Evolutionary conservation across 2,329 filamentous ascomycete species (phyloP).

Genomic region (Venturia carpophila): DNA sequence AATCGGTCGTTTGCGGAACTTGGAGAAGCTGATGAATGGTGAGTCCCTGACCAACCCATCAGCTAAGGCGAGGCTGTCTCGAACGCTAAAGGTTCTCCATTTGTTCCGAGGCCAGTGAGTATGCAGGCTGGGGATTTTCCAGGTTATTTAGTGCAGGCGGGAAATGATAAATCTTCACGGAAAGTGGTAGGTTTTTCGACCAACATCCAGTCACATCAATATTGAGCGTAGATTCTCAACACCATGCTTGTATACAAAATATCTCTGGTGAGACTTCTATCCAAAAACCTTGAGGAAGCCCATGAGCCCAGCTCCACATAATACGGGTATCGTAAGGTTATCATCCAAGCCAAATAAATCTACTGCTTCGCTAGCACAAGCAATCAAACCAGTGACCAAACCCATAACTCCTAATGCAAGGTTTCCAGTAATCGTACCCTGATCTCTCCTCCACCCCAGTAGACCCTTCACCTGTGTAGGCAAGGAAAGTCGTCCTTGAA

Average conservation of each 20-base stretch:
- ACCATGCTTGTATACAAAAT: conserved; percentile 5
- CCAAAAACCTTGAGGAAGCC: conserved; percentile 85
- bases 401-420: conserved; percentile 74
- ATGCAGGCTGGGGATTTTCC: background rate
- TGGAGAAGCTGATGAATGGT: background rate
- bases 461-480: conserved; percentile 51
- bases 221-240: conserved; percentile 8
- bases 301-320: conserved; percentile 85
- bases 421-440: conserved; percentile 59
- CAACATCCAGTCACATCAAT: background rate
- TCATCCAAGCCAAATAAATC: conserved; percentile 95
- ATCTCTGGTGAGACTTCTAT: background rate
- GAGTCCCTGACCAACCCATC: background rate
- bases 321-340: conserved; percentile 89
- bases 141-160: background rate
- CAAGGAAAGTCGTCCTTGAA: conserved; percentile 66
- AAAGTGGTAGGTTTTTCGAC: background rate
- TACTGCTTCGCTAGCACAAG: conserved; percentile 80
- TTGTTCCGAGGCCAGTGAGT: background rate
- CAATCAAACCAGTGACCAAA: conserved; percentile 79
- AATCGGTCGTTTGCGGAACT: background rate
- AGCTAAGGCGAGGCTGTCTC: background rate
- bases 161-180: background rate
- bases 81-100: background rate
- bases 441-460: conserved; percentile 52